These are phyloP conservation scores for Colletotrichum lindemuthianum DNA, from an alignment of 2,329 filamentous ascomycete genomes.

Conservation along the genomic window DNA sequence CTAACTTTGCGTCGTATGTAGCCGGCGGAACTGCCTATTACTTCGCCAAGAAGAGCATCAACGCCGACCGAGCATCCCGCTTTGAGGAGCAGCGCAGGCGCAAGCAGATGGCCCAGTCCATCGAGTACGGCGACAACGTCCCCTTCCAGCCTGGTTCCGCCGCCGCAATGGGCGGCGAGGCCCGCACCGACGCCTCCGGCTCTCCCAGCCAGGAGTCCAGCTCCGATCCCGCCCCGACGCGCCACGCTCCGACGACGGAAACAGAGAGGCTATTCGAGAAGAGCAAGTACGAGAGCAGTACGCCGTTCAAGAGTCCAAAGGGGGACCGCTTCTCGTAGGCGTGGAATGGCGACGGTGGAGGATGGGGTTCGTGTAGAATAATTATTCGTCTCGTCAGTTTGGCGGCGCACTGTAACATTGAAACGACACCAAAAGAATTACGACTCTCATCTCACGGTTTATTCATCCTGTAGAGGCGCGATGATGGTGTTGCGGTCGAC, in stretches of 20 bases:
- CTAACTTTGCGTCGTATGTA: slow-evolving; percentile 45
- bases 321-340: slow-evolving; percentile 82
- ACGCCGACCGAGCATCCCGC: slow-evolving; percentile 82
- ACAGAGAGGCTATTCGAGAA: slow-evolving; percentile 75
- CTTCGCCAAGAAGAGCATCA: slow-evolving; percentile 95
- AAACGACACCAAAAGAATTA: slow-evolving; percentile 23
- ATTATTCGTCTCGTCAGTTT: slow-evolving; percentile 9
- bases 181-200: slow-evolving; percentile 66
- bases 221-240: slow-evolving; percentile 84
- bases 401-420: slow-evolving; percentile 26
- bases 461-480: background rate
- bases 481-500: background rate
- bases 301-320: slow-evolving; percentile 80
- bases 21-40: slow-evolving; percentile 93
- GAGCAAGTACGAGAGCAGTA: slow-evolving; percentile 87
- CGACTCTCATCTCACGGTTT: slow-evolving; percentile 10
- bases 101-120: slow-evolving; percentile 66
- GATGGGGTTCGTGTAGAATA: slow-evolving; percentile 26
- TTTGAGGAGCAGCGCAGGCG: slow-evolving; percentile 74
- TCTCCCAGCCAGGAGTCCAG: slow-evolving; percentile 78
- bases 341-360: background rate
- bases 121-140: slow-evolving; percentile 59
- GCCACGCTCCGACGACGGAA: slow-evolving; percentile 80
- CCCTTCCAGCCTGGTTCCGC: slow-evolving; percentile 47
- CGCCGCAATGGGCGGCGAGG: slow-evolving; percentile 56